A percentile compares a stretch with the other conserved stretches of the same genome.
These are phyloP conservation scores for Calonectria crousiana DNA, from an alignment of 2,329 filamentous ascomycete genomes.

Conservation along the genomic window DNA sequence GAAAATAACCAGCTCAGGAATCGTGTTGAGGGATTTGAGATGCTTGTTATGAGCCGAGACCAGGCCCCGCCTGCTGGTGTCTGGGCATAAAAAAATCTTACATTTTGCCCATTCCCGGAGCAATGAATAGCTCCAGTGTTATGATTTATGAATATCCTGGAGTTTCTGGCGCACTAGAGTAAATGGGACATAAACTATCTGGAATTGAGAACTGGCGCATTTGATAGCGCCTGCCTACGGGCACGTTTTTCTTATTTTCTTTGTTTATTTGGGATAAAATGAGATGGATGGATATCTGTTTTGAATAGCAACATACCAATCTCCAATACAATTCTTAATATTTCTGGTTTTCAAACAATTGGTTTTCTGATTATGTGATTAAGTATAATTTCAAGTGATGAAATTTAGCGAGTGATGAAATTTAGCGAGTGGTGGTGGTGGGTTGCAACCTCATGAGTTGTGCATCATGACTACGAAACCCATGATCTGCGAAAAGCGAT, in stretches of 20 bases:
- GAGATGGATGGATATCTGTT: conserved; percentile 25
- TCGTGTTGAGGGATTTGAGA: conserved; percentile 46
- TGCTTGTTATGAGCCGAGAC: conserved; percentile 45
- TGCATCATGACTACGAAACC: neutral
- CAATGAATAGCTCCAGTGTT: conserved; percentile 33
- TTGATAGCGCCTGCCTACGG: conserved; percentile 31
- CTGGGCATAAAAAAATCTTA: conserved; percentile 36
- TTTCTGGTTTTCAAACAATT: neutral
- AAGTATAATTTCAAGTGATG: neutral
- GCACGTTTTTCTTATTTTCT: neutral
- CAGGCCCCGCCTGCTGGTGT: conserved; percentile 41
- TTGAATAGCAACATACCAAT: conserved; percentile 38
- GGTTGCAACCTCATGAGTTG: neutral
- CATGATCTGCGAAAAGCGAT: neutral
- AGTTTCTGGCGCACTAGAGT: conserved; percentile 38
- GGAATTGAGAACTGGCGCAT: conserved; percentile 34
- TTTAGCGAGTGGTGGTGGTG: neutral
- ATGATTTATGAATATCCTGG: conserved; percentile 45
- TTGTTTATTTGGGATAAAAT: conserved; percentile 27
- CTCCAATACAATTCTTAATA: conserved; percentile 43
- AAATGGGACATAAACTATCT: conserved; percentile 19
- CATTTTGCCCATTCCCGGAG: conserved; percentile 17
- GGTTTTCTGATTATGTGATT: neutral
- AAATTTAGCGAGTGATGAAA: neutral
- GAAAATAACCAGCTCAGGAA: conserved; percentile 50